Percentiles rank a stretch among this genome's conserved stretches.
These are phyloP conservation scores for Leishmania tropica DNA, from an alignment of 208 protist genomes.

Conservation along the genomic window DNA sequence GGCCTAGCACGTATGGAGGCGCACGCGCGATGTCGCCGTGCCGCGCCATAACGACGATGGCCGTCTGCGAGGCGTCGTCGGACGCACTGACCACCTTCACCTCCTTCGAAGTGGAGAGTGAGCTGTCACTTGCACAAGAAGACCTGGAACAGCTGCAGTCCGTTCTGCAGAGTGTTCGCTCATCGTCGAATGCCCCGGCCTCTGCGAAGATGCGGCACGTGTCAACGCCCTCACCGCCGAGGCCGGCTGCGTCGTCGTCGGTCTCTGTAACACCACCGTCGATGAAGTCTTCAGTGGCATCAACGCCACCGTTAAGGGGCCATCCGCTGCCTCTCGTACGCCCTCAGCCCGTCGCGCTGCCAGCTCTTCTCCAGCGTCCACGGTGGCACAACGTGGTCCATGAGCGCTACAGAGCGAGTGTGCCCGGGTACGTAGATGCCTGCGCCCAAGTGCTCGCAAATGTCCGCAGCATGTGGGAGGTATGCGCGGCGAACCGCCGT, in stretches of 20 bases:
- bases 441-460: neutral
- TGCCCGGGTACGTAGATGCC: conserved; percentile 6
- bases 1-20: neutral
- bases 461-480: neutral
- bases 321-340: neutral
- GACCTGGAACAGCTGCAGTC: conserved; percentile 12
- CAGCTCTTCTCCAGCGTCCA: conserved; percentile 2
- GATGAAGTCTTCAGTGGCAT: too few species aligned
- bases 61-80: neutral
- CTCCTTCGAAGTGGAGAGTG: conserved; percentile 34
- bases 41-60: neutral
- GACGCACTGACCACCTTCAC: neutral
- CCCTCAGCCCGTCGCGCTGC: neutral
- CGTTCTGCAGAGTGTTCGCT: too few species aligned
- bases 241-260: neutral
- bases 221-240: neutral
- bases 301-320: neutral
- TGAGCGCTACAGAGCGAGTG: neutral
- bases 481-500: neutral
- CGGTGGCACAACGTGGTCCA: conserved; percentile 11
- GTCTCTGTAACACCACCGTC: neutral
- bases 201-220: too few species aligned
- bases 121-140: conserved; percentile 18
- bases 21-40: neutral
- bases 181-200: too few species aligned